These are phyloP conservation scores for Fusarium chlamydosporum DNA, from an alignment of 2,329 filamentous ascomycete species.

Conservation along the genomic window DNA sequence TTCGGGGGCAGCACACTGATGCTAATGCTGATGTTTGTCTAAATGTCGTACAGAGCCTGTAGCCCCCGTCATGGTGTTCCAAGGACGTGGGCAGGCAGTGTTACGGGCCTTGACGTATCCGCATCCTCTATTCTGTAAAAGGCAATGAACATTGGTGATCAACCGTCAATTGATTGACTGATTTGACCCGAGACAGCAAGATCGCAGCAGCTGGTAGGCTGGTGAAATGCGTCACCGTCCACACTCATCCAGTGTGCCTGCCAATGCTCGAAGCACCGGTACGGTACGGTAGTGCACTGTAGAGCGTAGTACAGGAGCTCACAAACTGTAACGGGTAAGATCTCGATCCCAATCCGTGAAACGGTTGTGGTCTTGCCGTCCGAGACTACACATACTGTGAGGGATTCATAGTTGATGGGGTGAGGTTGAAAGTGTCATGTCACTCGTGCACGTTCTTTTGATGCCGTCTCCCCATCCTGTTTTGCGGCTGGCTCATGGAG, in stretches of 20 bases:
- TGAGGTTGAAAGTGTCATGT: slow-evolving; percentile 42
- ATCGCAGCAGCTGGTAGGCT: slow-evolving; percentile 27
- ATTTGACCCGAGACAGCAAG: slow-evolving; percentile 34
- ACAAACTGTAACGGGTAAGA: slow-evolving; percentile 41
- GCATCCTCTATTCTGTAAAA: slow-evolving; percentile 36
- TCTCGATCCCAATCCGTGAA: slow-evolving; percentile 51
- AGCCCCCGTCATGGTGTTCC: slow-evolving; percentile 35
- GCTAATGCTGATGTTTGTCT: slow-evolving; percentile 17
- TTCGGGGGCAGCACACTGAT: slow-evolving; percentile 3
- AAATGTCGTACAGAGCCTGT: slow-evolving; percentile 31
- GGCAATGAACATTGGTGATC: slow-evolving; percentile 37
- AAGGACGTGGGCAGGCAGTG: slow-evolving; percentile 32
- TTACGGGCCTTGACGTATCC: slow-evolving; percentile 38
- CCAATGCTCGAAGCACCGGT: slow-evolving; percentile 24
- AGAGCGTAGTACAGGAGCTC: slow-evolving; percentile 26
- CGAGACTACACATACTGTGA: slow-evolving; percentile 6
- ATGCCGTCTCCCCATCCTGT: slow-evolving; percentile 31
- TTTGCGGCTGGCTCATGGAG: slow-evolving; percentile 18
- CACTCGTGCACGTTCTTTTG: slow-evolving; percentile 14
- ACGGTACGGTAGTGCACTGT: slow-evolving; percentile 9
- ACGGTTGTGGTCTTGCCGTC: slow-evolving; percentile 27
- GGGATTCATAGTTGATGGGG: slow-evolving; percentile 22
- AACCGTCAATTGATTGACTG: slow-evolving; percentile 41
- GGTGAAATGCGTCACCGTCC: slow-evolving; percentile 29
- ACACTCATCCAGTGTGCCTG: slow-evolving; percentile 15